Evolutionary conservation across 1,284 basidiomycete genomes (phyloP).

Genomic region (Chalciporus piperatoides): DNA sequence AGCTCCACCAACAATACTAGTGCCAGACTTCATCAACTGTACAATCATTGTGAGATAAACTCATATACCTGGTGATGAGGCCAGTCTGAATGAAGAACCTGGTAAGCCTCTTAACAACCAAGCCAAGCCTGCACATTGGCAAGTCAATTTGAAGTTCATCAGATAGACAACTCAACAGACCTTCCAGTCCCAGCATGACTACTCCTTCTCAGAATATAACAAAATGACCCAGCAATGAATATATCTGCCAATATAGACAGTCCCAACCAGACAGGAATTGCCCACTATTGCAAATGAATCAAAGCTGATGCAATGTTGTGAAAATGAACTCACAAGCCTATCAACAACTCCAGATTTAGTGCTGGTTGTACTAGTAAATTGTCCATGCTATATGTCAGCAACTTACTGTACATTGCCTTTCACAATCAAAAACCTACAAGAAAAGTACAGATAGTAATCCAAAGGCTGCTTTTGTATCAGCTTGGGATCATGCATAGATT

Average conservation of each 20-base stretch:
- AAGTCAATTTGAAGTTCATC: neutral
- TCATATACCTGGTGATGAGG: constrained; percentile 21
- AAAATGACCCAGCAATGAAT: constrained; percentile 23
- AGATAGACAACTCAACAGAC: constrained; percentile 6
- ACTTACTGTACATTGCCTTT: neutral
- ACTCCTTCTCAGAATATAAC: constrained; percentile 8
- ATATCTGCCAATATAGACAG: constrained; percentile 21
- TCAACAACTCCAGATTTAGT: neutral
- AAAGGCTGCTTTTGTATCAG: constrained; percentile 21
- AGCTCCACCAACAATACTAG: constrained; percentile 16
- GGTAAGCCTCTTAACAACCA: constrained; percentile 17
- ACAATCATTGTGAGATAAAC: neutral
- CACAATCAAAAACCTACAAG: constrained; percentile 15
- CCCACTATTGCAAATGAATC: constrained; percentile 16
- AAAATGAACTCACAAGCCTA: constrained; percentile 3
- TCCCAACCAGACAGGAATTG: constrained; percentile 21
- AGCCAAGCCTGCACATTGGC: constrained; percentile 7
- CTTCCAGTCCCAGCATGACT: constrained; percentile 7
- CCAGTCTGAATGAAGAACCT: constrained; percentile 28
- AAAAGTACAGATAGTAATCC: constrained; percentile 37
- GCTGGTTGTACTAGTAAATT: constrained; percentile 6
- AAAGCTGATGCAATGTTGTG: neutral
- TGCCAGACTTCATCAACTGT: neutral
- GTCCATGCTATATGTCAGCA: neutral
- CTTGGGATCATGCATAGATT: no score